Evolutionary conservation across 164 flowering plant species (phyloP), one percentile per base, ranked within the genome.

Genomic region (Berberis thunbergii): DNA sequence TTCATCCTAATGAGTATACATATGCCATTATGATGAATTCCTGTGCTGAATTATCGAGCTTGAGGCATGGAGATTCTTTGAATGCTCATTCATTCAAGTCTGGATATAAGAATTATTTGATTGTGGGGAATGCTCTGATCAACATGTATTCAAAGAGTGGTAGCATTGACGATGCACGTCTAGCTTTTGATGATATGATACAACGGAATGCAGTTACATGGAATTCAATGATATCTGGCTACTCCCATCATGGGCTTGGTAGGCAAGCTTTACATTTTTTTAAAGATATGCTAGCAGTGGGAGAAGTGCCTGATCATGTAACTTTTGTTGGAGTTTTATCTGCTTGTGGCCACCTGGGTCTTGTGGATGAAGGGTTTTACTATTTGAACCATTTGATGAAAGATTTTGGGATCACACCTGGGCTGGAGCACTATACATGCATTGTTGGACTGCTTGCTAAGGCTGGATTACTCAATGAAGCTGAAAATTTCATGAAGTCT

Each of bases 231-330:
- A 85, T 89, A 75, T 74, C 74, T 54, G 91, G 87, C 46, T 84
- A 73, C 60, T 75, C 90, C 59, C 88, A 83, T 64, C 88, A 86
- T 57, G 90, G 94, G 26, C 83, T 84, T 38, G 95, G 91, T n/a
- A 67, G 59, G 46, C 78, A 86, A 73, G 91, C 91, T 49, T 67
- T 85, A 13, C 41, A 42, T 6, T 65, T 79, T 58, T 87, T 87
- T 70, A 65, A 74, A 6, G 69, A 75, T 9, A 87, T 87, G 96
- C 49, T 83, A 58, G 70, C 71, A 41, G 66, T 74, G 6, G 66
- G 65, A 54, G 76, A 67, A 46, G 63, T 63, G 57, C 89, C 89
- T 9, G 73, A 70, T 66, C 70, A 83, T 61, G 76, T 86, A 41
- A 86, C 89, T 44, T 86, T 86, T 78, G 77, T 86, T 45, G 89